phyloP scores from a whole-genome alignment of 768 basidiomycete genomes.

The Lactifluus echinatus region DNA sequence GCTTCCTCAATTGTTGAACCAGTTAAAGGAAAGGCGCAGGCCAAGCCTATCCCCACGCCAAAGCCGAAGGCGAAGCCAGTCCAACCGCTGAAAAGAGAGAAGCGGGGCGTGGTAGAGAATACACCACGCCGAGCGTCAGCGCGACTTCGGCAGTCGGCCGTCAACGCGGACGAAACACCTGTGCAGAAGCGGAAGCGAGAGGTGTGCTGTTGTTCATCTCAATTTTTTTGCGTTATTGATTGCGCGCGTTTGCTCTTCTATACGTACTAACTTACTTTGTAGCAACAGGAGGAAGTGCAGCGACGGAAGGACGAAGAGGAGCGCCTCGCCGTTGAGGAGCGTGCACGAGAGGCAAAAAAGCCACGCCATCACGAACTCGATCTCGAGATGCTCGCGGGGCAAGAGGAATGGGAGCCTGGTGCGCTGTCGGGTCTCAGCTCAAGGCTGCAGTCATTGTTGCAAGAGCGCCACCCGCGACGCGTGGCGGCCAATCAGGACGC shows the following conservation, averaged over 20 bases:
- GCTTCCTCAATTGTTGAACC: slow-evolving; percentile 40
- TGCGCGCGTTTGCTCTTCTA: not conserved
- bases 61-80: slow-evolving; percentile 51
- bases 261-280: not conserved
- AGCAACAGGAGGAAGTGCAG: slow-evolving; percentile 45
- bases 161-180: slow-evolving; percentile 58
- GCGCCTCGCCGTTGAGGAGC: slow-evolving; percentile 52
- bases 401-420: slow-evolving; percentile 38
- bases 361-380: slow-evolving; percentile 63
- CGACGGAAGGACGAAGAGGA: slow-evolving; percentile 53
- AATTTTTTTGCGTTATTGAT: too few species aligned
- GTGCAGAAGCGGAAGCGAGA: slow-evolving; percentile 58
- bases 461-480: slow-evolving; percentile 32
- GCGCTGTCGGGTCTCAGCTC: slow-evolving; percentile 40
- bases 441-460: slow-evolving; percentile 35
- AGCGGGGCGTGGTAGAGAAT: slow-evolving; percentile 30
- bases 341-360: slow-evolving; percentile 49
- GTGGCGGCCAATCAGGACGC: slow-evolving; percentile 41
- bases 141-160: slow-evolving; percentile 41
- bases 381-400: slow-evolving; percentile 37
- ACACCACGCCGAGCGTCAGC: slow-evolving; percentile 60
- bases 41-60: slow-evolving; percentile 20
- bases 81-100: slow-evolving; percentile 46
- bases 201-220: slow-evolving; percentile 33
- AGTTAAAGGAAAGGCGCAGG: slow-evolving; percentile 21